Evolutionary conservation across 2,329 filamentous ascomycete species (phyloP).

Genomic region (Colletotrichum salicis): DNA sequence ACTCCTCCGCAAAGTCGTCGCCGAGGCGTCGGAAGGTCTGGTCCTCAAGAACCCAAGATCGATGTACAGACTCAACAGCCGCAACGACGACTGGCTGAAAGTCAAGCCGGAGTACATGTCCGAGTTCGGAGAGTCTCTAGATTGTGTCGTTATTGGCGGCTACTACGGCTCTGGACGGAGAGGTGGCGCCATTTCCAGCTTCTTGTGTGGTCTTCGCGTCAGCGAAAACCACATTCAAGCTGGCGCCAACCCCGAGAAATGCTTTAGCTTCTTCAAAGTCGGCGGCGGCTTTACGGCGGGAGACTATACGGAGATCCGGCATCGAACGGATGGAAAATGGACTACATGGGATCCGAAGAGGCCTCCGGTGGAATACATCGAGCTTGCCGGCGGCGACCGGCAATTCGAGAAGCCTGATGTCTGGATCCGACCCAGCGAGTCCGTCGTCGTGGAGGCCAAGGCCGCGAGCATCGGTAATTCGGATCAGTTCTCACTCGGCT

Average conservation of each 20-base stretch:
- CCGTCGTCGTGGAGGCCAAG: slow-evolving; percentile 88
- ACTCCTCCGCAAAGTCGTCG: slow-evolving; percentile 82
- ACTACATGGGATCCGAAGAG: slow-evolving; percentile 81
- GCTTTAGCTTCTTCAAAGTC: slow-evolving; percentile 96
- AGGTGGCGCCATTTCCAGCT: slow-evolving; percentile 85
- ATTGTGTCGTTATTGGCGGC: slow-evolving; percentile 88
- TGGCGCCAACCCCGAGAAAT: slow-evolving; percentile 75
- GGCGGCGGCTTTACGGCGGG: slow-evolving; percentile 90
- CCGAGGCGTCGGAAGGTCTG: slow-evolving; percentile 87
- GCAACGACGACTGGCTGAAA: slow-evolving; percentile 97
- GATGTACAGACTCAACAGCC: slow-evolving; percentile 85
- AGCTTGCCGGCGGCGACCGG: slow-evolving; percentile 79
- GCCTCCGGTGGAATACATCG: slow-evolving; percentile 81
- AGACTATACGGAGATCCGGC: slow-evolving; percentile 85
- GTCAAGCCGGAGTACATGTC: slow-evolving; percentile 99
- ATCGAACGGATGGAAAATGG: slow-evolving; percentile 93
- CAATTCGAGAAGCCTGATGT: slow-evolving; percentile 86
- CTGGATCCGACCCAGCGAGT: slow-evolving; percentile 92
- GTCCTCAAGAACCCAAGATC: slow-evolving; percentile 94
- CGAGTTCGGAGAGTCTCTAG: slow-evolving; percentile 92
- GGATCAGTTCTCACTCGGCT: slow-evolving; percentile 79
- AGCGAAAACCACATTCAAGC: slow-evolving; percentile 73
- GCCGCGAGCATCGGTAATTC: slow-evolving; percentile 81
- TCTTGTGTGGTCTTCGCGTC: slow-evolving; percentile 86
- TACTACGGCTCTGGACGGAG: slow-evolving; percentile 91